Evolutionary conservation across 2,329 filamentous ascomycete species (phyloP), one percentile per base, ranked within the genome.

Genomic region (Coniochaeta hoffmannii): DNA sequence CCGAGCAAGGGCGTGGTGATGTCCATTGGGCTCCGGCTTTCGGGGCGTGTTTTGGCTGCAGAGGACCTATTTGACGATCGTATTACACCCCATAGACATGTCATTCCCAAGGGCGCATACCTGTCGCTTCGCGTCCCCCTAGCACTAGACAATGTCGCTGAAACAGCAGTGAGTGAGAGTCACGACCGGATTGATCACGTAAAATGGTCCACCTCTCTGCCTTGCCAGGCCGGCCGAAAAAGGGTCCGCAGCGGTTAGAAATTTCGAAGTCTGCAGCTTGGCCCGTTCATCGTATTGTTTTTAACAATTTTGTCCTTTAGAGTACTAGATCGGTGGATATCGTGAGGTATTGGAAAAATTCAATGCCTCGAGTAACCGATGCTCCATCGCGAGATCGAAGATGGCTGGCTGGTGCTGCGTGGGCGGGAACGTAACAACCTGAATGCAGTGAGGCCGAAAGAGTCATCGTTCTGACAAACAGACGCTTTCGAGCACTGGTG

Each of bases 351-450:
- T 46, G 8, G n/a, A 46, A 46, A 44, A 44, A 17, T n/a, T 46
- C 41, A 46, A 46, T 46, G 41, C 41, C 41, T 46, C 41, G 41
- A 46, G 41, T 46, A 46, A 22, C 41, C 41, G 41, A 46, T 26
- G 41, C 22, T 46, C 41, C 22, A n/a, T 41, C 6, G 41, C 14
- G 22, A 46, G 14, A 46, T 5, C 12, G 41, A 19, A 46, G 19
- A 26, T 28, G 22, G 41, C 41, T n/a, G 41, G 12, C 41, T n/a
- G n/a, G n/a, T n/a, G n/a, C 24, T 46, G 41, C 41, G 12, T 19
- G 22, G 12, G 41, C 6, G 22, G 22, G 24, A 46, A 17, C 22
- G n/a, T n/a, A n/a, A n/a, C n/a, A n/a, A n/a, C n/a, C n/a, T n/a
- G n/a, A 26, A 9, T n/a, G 22, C 24, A 5, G 14, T 28, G 19